Evolutionary conservation across 306 rosid species (phyloP).

Genomic region (Corylus americana): DNA sequence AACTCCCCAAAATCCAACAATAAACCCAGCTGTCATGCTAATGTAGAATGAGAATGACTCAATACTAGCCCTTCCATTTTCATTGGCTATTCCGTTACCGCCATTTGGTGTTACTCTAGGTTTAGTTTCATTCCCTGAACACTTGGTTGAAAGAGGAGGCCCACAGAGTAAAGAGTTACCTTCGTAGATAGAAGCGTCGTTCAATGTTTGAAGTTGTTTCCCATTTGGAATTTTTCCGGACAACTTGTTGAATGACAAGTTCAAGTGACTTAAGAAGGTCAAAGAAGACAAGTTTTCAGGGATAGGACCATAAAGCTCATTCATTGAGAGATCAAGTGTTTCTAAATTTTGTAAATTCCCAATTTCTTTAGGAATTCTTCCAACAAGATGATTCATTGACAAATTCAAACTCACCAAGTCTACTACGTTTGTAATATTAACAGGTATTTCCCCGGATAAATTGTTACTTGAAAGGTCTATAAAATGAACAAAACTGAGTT

Average conservation of each 20-base stretch:
- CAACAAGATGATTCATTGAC: slow-evolving; percentile 1
- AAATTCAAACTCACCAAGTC: neutral
- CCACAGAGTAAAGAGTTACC: slow-evolving; percentile 18
- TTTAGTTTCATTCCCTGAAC: neutral
- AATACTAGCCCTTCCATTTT: too few relatives aligned
- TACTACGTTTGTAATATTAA: too few relatives aligned
- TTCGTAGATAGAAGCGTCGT: slow-evolving; percentile 6
- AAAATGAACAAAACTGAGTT: too few relatives aligned
- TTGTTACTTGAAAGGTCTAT: too few relatives aligned
- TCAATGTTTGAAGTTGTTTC: slow-evolving; percentile 10
- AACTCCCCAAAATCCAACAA: too few relatives aligned
- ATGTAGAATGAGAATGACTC: neutral
- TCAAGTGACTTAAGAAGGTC: neutral
- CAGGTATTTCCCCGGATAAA: too few relatives aligned
- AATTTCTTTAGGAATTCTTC: neutral
- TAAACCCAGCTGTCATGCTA: neutral
- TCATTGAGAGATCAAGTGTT: neutral
- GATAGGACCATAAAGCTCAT: slow-evolving; percentile 5
- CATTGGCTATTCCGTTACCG: too few relatives aligned
- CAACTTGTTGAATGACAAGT: slow-evolving; percentile 2
- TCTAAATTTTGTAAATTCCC: slow-evolving; percentile 5
- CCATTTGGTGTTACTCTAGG: neutral
- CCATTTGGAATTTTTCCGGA: slow-evolving; percentile 1
- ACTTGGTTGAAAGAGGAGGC: neutral
- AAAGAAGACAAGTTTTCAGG: neutral